Conservation (phyloP, 2,329 filamentous ascomycete genomes). For the Conoideocrella luteorostrata region DNA sequence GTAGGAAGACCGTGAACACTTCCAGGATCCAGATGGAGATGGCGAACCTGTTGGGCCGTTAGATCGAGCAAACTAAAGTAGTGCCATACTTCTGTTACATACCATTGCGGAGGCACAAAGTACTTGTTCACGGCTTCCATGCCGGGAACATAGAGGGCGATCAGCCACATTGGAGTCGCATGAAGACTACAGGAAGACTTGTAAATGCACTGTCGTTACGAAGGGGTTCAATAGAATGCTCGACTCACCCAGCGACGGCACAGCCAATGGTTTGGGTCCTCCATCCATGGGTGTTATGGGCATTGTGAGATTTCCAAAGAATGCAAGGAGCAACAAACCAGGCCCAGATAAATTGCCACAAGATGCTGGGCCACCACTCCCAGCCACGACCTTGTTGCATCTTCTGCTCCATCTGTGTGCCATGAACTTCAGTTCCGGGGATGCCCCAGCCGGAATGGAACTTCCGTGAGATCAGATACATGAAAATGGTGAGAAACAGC, state of each 20-base stretch:
- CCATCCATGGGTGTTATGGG: slow-evolving; percentile 60
- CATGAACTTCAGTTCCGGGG: slow-evolving; percentile 27
- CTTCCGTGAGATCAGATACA: slow-evolving; percentile 51
- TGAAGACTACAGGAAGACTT: slow-evolving; percentile 41
- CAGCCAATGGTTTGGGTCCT: slow-evolving; percentile 53
- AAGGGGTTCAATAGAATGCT: background rate
- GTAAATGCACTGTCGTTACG: background rate
- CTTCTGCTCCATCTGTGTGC: slow-evolving; percentile 33
- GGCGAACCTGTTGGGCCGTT: slow-evolving; percentile 23
- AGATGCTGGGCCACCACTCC: slow-evolving; percentile 52
- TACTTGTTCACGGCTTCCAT: slow-evolving; percentile 45
- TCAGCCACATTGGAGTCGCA: slow-evolving; percentile 59
- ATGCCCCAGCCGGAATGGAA: slow-evolving; percentile 49
- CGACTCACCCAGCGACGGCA: slow-evolving; percentile 34
- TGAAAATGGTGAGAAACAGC: slow-evolving; percentile 45
- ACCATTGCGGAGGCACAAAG: slow-evolving; percentile 56
- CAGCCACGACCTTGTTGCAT: slow-evolving; percentile 40
- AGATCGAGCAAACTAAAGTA: background rate
- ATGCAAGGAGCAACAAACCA: slow-evolving; percentile 52
- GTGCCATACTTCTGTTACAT: too few species aligned
- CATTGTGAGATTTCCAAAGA: slow-evolving; percentile 52
- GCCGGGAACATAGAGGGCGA: slow-evolving; percentile 44
- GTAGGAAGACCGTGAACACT: slow-evolving; percentile 54
- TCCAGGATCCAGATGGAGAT: slow-evolving; percentile 56
- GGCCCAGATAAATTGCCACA: slow-evolving; percentile 50